Evolutionary conservation across 768 basidiomycete genomes (phyloP).

Genomic region (Rhodotorula paludigena): DNA sequence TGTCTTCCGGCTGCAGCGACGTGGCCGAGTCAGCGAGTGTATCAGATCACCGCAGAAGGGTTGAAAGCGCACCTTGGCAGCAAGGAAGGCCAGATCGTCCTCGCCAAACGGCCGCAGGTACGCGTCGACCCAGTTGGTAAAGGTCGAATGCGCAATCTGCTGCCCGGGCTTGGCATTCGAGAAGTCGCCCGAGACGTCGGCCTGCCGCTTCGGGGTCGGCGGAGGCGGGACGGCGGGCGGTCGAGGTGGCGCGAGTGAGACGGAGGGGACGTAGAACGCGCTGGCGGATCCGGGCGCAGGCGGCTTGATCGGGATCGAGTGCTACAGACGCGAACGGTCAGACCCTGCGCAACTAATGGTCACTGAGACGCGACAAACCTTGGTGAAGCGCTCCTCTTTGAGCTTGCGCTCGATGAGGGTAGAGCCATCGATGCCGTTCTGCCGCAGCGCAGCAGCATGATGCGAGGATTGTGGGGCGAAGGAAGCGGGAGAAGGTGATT

Average conservation of each 20-base stretch:
- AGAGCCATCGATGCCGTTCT: background rate
- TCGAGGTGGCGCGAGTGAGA: conserved; percentile 33
- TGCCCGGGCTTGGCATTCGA: conserved; percentile 48
- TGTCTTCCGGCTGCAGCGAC: conserved; percentile 60
- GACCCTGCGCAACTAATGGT: background rate
- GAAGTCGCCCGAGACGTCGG: conserved; percentile 51
- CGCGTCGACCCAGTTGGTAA: conserved; percentile 81
- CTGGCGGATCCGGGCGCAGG: conserved; percentile 18
- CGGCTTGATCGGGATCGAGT: conserved; percentile 29
- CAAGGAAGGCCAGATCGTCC: conserved; percentile 90
- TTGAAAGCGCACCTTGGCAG: conserved; percentile 58
- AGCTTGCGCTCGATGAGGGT: conserved; percentile 12
- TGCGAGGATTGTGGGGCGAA: background rate
- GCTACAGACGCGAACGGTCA: conserved; percentile 3
- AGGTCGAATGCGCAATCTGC: conserved; percentile 56
- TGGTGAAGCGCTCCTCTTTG: conserved; percentile 30
- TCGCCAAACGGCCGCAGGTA: conserved; percentile 85
- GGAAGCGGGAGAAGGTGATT: background rate
- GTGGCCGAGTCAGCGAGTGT: background rate
- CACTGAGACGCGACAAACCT: conserved; percentile 1
- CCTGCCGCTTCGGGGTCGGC: conserved; percentile 48
- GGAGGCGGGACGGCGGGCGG: conserved; percentile 41
- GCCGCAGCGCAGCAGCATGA: background rate
- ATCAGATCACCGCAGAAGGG: background rate
- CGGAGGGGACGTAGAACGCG: conserved; percentile 33